Conservation (phyloP, 163 green algal species). For the Scenedesmus sp. region DNA sequence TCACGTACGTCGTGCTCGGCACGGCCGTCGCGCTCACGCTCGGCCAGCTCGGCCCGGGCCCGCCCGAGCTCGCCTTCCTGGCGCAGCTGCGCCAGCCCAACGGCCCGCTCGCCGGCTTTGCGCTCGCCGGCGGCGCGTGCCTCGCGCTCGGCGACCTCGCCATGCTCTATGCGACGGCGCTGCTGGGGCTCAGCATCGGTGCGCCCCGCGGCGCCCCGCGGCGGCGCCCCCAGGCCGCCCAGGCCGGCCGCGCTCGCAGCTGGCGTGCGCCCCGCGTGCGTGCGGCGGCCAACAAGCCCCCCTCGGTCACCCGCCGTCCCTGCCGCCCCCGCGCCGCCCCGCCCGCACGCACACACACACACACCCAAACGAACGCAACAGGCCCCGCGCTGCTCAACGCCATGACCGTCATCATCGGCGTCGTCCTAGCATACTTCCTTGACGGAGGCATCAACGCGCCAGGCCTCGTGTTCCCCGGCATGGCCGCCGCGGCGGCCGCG, state of each 20-base stretch:
- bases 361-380: too few species aligned
- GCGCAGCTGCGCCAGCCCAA: constrained; percentile 38
- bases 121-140: constrained; percentile 8
- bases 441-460: constrained; percentile 44
- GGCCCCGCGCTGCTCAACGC: constrained; percentile 41
- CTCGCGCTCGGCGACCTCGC: constrained; percentile 16
- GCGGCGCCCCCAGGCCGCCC: too few species aligned
- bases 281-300: not conserved
- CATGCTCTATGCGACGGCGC: constrained; percentile 38
- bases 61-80: not conserved
- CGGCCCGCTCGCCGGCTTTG: constrained; percentile 24
- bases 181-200: constrained; percentile 39
- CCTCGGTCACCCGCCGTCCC: not conserved
- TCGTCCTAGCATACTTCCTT: constrained; percentile 41
- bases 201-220: too few species aligned
- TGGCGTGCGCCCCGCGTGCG: not conserved
- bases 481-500: constrained; percentile 15
- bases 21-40: constrained; percentile 8
- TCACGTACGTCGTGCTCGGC: constrained; percentile 19
- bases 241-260: too few species aligned
- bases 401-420: constrained; percentile 33
- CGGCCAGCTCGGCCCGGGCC: constrained; percentile 28
- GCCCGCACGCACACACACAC: too few species aligned
- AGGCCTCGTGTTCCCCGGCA: constrained; percentile 40
- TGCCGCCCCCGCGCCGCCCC: not conserved